Evolutionary conservation across 2,329 filamentous ascomycete species (phyloP).

Genomic region (Aspergillus carbonarius): DNA sequence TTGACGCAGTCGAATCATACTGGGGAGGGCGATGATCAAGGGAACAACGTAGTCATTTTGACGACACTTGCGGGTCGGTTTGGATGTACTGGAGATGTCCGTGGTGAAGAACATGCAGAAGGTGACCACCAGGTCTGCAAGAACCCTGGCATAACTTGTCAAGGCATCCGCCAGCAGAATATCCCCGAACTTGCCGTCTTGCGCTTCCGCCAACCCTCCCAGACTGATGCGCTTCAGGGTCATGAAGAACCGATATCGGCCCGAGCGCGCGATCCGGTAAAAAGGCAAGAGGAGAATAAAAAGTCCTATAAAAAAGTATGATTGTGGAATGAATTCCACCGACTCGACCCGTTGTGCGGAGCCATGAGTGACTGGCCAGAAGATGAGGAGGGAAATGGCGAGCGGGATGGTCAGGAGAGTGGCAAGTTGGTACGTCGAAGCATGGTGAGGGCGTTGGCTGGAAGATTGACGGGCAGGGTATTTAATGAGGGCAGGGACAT

Average conservation of each 20-base stretch:
- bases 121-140: slow-evolving; percentile 84
- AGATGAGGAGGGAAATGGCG: slow-evolving; percentile 68
- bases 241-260: slow-evolving; percentile 71
- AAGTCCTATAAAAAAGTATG: slow-evolving; percentile 72
- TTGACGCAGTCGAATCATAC: slow-evolving; percentile 82
- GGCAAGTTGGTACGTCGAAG: slow-evolving; percentile 83
- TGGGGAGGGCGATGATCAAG: slow-evolving; percentile 78
- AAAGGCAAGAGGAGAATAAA: slow-evolving; percentile 72
- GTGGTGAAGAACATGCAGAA: slow-evolving; percentile 85
- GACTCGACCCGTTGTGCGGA: slow-evolving; percentile 67
- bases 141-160: slow-evolving; percentile 90
- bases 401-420: slow-evolving; percentile 72
- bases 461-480: slow-evolving; percentile 74
- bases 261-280: slow-evolving; percentile 65
- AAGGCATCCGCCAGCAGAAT: slow-evolving; percentile 90
- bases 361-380: slow-evolving; percentile 79
- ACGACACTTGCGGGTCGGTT: slow-evolving; percentile 79
- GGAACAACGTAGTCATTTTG: slow-evolving; percentile 72
- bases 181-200: slow-evolving; percentile 92
- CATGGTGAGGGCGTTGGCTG: slow-evolving; percentile 71
- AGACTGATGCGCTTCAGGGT: slow-evolving; percentile 76
- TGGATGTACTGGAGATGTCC: slow-evolving; percentile 70
- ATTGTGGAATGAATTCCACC: slow-evolving; percentile 84
- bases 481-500: slow-evolving; percentile 80
- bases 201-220: slow-evolving; percentile 80